phyloP scores from a whole-genome alignment of 1,284 basidiomycete species.

The Stygiomarasmius scandens region DNA sequence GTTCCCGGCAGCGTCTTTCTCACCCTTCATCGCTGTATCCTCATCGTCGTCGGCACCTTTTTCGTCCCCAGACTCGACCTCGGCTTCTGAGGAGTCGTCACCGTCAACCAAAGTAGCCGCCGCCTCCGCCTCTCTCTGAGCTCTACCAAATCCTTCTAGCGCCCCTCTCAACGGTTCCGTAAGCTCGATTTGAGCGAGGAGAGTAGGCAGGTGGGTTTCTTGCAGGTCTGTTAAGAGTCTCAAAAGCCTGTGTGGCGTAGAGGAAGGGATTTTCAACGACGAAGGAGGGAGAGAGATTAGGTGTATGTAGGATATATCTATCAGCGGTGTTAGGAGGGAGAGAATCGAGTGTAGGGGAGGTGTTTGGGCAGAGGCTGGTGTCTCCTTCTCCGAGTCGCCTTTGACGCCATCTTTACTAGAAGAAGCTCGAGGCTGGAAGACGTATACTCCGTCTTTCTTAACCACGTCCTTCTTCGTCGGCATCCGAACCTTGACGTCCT shows the following conservation, averaged over 20 bases:
- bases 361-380: neutral
- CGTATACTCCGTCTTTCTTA: neutral
- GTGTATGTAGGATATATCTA: neutral
- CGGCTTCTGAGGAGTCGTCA: no score
- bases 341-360: neutral
- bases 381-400: neutral
- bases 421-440: no score
- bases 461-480: neutral
- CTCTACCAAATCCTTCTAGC: constrained; percentile 60
- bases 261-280: no score
- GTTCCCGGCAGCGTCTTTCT: no score
- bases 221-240: no score
- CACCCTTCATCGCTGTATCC: no score
- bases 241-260: no score
- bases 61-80: no score
- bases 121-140: constrained; percentile 38
- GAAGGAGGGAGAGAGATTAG: no score
- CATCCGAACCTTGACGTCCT: neutral
- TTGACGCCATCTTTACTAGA: neutral
- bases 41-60: constrained; percentile 14
- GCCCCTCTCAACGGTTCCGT: constrained; percentile 59
- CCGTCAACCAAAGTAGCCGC: neutral
- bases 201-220: no score
- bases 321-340: neutral
- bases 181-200: constrained; percentile 33